Percentiles rank a stretch among this genome's conserved stretches.
Evolutionary conservation across 306 rosid genomes (phyloP).

Genomic region (Inga oerstediana): DNA sequence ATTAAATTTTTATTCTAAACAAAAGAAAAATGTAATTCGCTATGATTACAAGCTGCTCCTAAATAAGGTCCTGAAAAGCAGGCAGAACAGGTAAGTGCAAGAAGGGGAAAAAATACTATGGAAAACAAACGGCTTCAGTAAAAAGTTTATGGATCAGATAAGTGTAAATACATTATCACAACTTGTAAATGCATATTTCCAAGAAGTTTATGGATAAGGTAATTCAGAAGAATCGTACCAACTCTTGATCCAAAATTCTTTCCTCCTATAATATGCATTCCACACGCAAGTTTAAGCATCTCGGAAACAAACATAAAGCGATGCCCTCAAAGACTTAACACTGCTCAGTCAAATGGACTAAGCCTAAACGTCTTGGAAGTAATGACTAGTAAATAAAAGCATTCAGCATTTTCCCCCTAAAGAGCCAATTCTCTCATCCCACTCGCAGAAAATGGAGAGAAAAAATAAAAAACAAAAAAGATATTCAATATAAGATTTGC

Average conservation of each 20-base stretch:
- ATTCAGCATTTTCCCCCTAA: background rate
- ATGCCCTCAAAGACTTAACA: background rate
- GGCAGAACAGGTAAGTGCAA: background rate
- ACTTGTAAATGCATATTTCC: constrained; percentile 1
- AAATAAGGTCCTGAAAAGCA: background rate
- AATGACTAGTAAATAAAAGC: background rate
- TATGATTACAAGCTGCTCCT: too few species aligned
- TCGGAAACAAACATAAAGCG: background rate
- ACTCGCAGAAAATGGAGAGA: background rate
- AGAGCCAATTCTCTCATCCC: background rate
- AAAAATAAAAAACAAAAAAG: too few species aligned
- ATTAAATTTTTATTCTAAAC: too few species aligned
- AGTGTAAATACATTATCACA: background rate
- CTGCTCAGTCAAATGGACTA: background rate
- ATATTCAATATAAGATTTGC: background rate
- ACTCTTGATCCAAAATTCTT: background rate
- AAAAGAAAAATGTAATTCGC: too few species aligned
- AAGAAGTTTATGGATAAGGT: background rate
- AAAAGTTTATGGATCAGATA: background rate
- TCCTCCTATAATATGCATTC: background rate
- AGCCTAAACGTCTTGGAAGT: background rate
- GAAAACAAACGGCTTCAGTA: constrained; percentile 10
- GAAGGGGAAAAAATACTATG: background rate
- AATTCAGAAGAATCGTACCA: background rate
- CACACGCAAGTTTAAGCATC: background rate